Evolutionary conservation across 371 early-diverging fungal genomes (phyloP).

Genomic region (Cladochytrium tenue): DNA sequence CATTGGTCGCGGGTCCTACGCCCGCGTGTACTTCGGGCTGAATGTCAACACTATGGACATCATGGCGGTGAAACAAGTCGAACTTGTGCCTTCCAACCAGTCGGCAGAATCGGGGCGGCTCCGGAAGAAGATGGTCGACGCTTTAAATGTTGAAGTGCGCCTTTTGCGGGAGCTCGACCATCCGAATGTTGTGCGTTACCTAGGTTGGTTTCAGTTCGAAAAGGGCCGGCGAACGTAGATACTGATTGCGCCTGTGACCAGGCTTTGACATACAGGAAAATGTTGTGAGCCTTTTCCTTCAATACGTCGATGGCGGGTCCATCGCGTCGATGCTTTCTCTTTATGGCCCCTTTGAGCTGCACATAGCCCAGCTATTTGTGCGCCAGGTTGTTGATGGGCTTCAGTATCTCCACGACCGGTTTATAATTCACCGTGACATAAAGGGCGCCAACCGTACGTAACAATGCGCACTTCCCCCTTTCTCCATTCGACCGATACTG

Average conservation of each 20-base stretch:
- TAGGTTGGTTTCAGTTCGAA: no score
- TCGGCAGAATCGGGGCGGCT: constrained; percentile 31
- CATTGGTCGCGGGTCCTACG: constrained; percentile 97
- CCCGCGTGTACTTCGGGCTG: constrained; percentile 91
- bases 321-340: constrained; percentile 81
- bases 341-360: constrained; percentile 85
- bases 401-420: constrained; percentile 89
- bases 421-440: constrained; percentile 91
- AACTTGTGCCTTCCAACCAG: constrained; percentile 55
- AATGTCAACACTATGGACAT: constrained; percentile 75
- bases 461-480: background rate
- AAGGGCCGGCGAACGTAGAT: background rate
- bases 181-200: constrained; percentile 92
- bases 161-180: constrained; percentile 88
- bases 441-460: constrained; percentile 56
- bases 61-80: constrained; percentile 98
- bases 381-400: constrained; percentile 92
- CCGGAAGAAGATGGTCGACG: constrained; percentile 50
- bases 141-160: constrained; percentile 85
- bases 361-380: constrained; percentile 80
- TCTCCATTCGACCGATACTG: background rate
- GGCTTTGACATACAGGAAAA: constrained; percentile 73
- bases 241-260: background rate
- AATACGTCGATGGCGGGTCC: constrained; percentile 97
- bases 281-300: constrained; percentile 91